These are phyloP conservation scores for Aquilaria agallochum DNA, from an alignment of 441 rosid species.

Conservation along the genomic window DNA sequence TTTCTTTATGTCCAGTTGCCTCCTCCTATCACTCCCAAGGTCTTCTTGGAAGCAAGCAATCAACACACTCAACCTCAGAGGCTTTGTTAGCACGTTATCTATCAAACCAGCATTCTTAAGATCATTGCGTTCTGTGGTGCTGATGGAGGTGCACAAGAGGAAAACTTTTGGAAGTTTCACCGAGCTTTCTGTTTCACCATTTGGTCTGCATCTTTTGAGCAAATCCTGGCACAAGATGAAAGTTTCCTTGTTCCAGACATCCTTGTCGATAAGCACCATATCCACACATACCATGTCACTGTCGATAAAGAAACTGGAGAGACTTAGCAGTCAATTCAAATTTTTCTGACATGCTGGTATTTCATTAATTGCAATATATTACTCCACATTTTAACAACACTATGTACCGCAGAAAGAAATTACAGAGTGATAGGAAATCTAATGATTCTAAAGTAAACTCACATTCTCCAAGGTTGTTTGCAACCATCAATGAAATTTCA, in stretches of 20 bases:
- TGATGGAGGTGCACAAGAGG: slow-evolving; percentile 55
- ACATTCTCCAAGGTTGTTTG: no score
- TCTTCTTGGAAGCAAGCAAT: slow-evolving; percentile 74
- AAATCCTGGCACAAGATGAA: slow-evolving; percentile 29
- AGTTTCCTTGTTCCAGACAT: slow-evolving; percentile 61
- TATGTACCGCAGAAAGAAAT: no score
- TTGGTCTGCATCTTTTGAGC: slow-evolving; percentile 27
- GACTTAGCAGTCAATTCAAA: slow-evolving; percentile 3
- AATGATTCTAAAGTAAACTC: no score
- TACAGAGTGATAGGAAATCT: no score
- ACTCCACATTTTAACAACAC: no score
- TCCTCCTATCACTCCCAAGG: slow-evolving; percentile 55
- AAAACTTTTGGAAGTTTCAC: slow-evolving; percentile 50
- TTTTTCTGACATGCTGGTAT: no score
- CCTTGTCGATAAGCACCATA: slow-evolving; percentile 74
- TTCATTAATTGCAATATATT: no score
- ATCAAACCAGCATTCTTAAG: slow-evolving; percentile 50
- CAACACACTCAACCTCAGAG: slow-evolving; percentile 65
- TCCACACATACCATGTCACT: slow-evolving; percentile 39
- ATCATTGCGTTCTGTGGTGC: slow-evolving; percentile 37
- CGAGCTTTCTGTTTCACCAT: slow-evolving; percentile 22
- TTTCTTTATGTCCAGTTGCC: slow-evolving; percentile 41
- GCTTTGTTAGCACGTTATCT: slow-evolving; percentile 66
- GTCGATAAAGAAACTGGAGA: slow-evolving; percentile 20
- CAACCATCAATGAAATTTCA: background rate